Base-by-base conservation (phyloP, 106 monocot species). In the Vanilla planifolia region DNA sequence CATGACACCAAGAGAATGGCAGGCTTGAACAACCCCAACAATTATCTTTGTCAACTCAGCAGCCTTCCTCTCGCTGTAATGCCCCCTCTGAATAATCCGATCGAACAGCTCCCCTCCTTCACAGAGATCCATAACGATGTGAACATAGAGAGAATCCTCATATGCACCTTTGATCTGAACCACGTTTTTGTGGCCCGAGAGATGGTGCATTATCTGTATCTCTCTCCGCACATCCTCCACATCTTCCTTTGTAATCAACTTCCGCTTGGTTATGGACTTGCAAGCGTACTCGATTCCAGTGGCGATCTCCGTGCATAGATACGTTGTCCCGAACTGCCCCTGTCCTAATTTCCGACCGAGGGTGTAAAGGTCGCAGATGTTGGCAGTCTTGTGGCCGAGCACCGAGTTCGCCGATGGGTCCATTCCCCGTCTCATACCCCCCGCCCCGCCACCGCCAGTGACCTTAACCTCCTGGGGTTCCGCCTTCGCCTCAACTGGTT, bases 201-300 rank as follows among this genome's bases (percentile, higher is more conserved):
- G 62, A 56, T 84, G 84, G 73, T 84, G 84, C 84, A 84, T 75
- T 71, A 84, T 84, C 72, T 84, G 84, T 60, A 84, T 84, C 84
- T 84, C 84, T 23, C 84, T 50, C 25, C 84, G 67, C 41, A 84
- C 84, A 33, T 84, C 84, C 63, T 84, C 84, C 11, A 84, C 75
- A 21, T 84, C 84, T 72, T 84, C 84, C 42, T 48, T 75, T 11
- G 79, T 55, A 25, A 84, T 75, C 24, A 84, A 61, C 68, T 84
- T 84, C 40, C 84, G 61, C 79, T 84, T 84, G 1, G 79, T 60
- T 30, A 84, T 84, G n/a, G 84, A 84, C 60, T 84, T 84, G 68
- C 84, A 84, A 26, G 84, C 84, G 46, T 79, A 84, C 15, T 79
- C 68, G 17, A 51, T 24, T 16, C 84, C 84, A 14, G 84, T 84